Conservation (phyloP, 345 rosid genomes). For the Eucalyptus grandis region DNA sequence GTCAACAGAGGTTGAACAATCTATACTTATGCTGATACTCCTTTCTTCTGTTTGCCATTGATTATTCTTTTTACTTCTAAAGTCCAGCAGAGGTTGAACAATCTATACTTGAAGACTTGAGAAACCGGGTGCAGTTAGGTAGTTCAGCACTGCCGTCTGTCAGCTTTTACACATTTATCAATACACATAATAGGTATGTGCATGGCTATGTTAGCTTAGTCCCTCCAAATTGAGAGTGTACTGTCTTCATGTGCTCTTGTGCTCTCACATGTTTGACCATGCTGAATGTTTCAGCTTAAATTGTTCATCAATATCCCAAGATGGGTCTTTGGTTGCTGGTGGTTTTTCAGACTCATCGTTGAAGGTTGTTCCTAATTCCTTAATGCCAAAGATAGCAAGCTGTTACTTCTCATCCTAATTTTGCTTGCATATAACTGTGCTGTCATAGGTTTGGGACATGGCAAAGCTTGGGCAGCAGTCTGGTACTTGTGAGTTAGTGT, state of each 20-base stretch:
- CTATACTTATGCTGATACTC: conserved; percentile 27
- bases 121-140: conserved; percentile 90
- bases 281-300: conserved; percentile 39
- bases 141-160: conserved; percentile 75
- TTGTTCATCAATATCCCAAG: conserved; percentile 88
- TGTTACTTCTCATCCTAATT: not conserved
- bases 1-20: conserved; percentile 75
- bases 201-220: not conserved
- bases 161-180: conserved; percentile 89
- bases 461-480: conserved; percentile 82
- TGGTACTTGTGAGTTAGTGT: not conserved
- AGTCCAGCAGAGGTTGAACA: conserved; percentile 86
- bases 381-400: not conserved
- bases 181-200: conserved; percentile 80
- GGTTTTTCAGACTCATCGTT: conserved; percentile 96
- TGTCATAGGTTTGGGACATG: conserved; percentile 90
- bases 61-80: not conserved
- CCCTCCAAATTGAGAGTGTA: not conserved
- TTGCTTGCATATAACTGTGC: conserved; percentile 7
- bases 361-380: conserved; percentile 35
- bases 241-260: not conserved
- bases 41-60: not conserved
- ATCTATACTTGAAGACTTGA: conserved; percentile 89
- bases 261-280: not conserved
- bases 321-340: conserved; percentile 94